These are phyloP conservation scores for Magnusiomyces clavatus DNA, from an alignment of 1,139 yeast genomes.

Conservation along the genomic window DNA sequence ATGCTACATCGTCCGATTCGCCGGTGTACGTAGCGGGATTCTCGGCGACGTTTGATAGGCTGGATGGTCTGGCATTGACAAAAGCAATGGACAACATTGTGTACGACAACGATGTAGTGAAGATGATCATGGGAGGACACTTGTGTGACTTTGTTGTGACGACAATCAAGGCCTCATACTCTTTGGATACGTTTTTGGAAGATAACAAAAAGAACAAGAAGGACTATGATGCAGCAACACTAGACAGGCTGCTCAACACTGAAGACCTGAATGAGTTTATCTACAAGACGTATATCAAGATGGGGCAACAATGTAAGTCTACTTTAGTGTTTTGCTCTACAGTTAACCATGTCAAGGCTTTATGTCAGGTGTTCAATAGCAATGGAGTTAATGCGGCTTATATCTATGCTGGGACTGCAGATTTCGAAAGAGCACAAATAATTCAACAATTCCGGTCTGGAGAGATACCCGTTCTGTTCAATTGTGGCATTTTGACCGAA, in stretches of 20 bases:
- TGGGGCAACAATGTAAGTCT: constrained; percentile 38
- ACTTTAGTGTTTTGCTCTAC: constrained; percentile 76
- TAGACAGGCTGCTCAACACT: constrained; percentile 52
- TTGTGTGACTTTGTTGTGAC: constrained; percentile 64
- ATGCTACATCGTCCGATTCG: constrained; percentile 39
- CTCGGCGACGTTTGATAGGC: constrained; percentile 71
- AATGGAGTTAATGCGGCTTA: constrained; percentile 65
- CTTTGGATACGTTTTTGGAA: no score
- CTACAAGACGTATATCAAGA: constrained; percentile 45
- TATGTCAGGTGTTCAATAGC: constrained; percentile 47
- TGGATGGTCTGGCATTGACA: constrained; percentile 56
- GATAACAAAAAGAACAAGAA: no score
- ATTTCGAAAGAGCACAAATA: constrained; percentile 43
- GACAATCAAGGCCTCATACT: constrained; percentile 34
- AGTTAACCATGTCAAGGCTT: constrained; percentile 52
- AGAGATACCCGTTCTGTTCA: constrained; percentile 62
- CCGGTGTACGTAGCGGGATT: constrained; percentile 63
- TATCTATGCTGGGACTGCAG: constrained; percentile 61
- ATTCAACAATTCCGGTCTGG: constrained; percentile 57
- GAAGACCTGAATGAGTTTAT: constrained; percentile 45
- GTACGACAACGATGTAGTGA: constrained; percentile 56
- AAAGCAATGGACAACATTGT: constrained; percentile 66
- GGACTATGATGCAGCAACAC: constrained; percentile 39
- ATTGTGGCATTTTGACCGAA: constrained; percentile 88
- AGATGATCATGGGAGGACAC: constrained; percentile 63